Percentiles rank a stretch among this genome's conserved stretches.
Evolutionary conservation across 2,329 filamentous ascomycete genomes (phyloP).

Genomic region (Penicillium brasilianum): DNA sequence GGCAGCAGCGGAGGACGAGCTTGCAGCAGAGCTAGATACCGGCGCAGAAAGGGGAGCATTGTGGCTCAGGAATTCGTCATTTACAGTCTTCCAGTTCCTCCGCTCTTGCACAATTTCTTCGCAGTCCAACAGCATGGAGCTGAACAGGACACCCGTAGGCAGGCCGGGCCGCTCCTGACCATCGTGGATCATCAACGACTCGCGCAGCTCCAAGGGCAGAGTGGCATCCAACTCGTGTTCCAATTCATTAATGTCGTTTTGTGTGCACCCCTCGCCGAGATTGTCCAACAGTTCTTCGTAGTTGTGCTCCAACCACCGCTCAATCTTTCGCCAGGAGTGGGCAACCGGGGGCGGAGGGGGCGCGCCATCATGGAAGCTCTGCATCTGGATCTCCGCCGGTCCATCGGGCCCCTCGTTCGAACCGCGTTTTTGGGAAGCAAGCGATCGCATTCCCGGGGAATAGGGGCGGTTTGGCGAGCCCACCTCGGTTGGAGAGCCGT

Average conservation of each 20-base stretch:
- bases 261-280: slow-evolving; percentile 86
- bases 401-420: slow-evolving; percentile 70
- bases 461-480: slow-evolving; percentile 73
- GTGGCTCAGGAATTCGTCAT: slow-evolving; percentile 77
- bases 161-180: slow-evolving; percentile 94
- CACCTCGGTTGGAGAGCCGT: slow-evolving; percentile 59
- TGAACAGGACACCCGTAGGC: slow-evolving; percentile 91
- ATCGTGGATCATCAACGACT: slow-evolving; percentile 88
- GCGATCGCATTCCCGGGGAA: slow-evolving; percentile 86
- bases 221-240: slow-evolving; percentile 96
- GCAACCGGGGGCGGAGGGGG: slow-evolving; percentile 85
- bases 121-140: slow-evolving; percentile 94
- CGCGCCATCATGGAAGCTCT: slow-evolving; percentile 88
- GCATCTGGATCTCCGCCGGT: slow-evolving; percentile 90
- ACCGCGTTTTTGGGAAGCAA: slow-evolving; percentile 65
- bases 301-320: slow-evolving; percentile 90
- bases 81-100: slow-evolving; percentile 94
- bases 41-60: slow-evolving; percentile 66
- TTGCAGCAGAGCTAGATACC: slow-evolving; percentile 70
- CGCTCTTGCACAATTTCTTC: slow-evolving; percentile 98
- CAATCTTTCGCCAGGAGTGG: slow-evolving; percentile 94
- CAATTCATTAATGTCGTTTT: slow-evolving; percentile 94
- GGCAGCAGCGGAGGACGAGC: slow-evolving; percentile 66
- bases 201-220: slow-evolving; percentile 88
- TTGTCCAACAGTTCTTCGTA: slow-evolving; percentile 95